Base-by-base conservation (phyloP, 805 yeast species). In the Tanozyma kutaoensis region DNA sequence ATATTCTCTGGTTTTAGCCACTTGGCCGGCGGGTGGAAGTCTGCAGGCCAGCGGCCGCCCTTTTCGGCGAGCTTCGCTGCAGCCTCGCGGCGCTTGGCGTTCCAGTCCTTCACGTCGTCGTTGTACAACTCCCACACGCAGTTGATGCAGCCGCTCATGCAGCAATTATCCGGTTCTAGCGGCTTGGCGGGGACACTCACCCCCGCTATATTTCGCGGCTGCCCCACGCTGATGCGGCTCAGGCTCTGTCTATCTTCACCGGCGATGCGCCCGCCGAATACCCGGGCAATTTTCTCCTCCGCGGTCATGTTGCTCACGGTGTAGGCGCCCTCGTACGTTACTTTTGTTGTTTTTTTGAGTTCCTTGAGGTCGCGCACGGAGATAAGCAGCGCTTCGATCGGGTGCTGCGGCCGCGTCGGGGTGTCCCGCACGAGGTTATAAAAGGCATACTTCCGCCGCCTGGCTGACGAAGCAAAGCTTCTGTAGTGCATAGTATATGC, bases 101-200 rank as follows among this genome's bases (percentile, higher is more conserved):
- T 71, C 95, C 95, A 91, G 19, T 82, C 82, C 35, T 72, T 75
- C 26, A 86, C 43, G 46, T 91, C 97, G 28, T 88, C 96, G 37
- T 78, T 76, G 47, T 72, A 88, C 29, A 81, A 55, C 41, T 86
- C 95, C 97, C 97, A 91, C 2, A 88, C 97, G 50, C 98, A 88
- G 51, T 88, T 85, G 17, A 82, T 74, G 50, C 98, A 88, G 1
- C 98, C 98, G 31, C 91, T 76, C 94, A 85, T 85, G 51, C 98
- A 88, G 50, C 98, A 88, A 49, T 88, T 85, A 40, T 86, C 94
- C 2, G 97, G 97, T 39, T 82, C 95, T 4, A 55, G 58, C 0
- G 98, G 97, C 45, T 65, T 68, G n/a, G 68, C 71, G 3, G 95
- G 95, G 0, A 88, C 93, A 6, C 46, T 48, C 0, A 91, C 59